Conservation (phyloP, 2,329 filamentous ascomycete species). For the Orbilia oligospora region DNA sequence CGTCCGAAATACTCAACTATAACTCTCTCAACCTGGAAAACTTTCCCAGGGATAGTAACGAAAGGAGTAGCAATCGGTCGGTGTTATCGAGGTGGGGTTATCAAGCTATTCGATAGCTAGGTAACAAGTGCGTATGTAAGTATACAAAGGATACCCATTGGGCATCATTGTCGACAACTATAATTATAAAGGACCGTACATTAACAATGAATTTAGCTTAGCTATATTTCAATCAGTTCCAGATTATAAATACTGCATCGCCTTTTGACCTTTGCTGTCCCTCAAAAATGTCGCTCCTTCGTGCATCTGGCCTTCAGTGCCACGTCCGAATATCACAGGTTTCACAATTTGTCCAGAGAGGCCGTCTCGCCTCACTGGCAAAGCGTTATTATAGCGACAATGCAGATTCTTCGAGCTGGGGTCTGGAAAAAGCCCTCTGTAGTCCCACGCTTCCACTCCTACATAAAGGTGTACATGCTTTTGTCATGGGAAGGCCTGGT, state of each 20-base stretch:
- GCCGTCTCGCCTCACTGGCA: not conserved
- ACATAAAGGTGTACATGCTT: not conserved
- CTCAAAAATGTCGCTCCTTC: slow-evolving; percentile 53
- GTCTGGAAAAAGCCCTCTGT: not conserved
- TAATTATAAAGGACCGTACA: not conserved
- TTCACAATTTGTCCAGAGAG: not conserved
- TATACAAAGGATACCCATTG: too few species aligned
- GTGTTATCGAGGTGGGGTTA: not conserved
- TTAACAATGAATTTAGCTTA: too few species aligned
- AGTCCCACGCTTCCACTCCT: not conserved
- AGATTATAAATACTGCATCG: not conserved
- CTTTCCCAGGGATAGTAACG: not conserved
- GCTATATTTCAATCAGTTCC: too few species aligned
- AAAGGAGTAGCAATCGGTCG: not conserved
- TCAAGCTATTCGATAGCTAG: too few species aligned
- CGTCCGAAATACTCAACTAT: not conserved
- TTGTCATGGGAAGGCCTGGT: not conserved
- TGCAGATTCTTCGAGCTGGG: not conserved
- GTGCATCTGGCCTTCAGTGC: slow-evolving; percentile 38
- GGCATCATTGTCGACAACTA: too few species aligned
- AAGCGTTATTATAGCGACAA: slow-evolving; percentile 22
- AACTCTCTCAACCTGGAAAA: slow-evolving; percentile 3
- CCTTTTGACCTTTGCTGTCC: not conserved
- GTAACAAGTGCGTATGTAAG: too few species aligned
- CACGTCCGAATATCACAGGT: slow-evolving; percentile 6